Base-by-base conservation (phyloP, 2,329 filamentous ascomycete genomes). In the Claviceps sp. region DNA sequence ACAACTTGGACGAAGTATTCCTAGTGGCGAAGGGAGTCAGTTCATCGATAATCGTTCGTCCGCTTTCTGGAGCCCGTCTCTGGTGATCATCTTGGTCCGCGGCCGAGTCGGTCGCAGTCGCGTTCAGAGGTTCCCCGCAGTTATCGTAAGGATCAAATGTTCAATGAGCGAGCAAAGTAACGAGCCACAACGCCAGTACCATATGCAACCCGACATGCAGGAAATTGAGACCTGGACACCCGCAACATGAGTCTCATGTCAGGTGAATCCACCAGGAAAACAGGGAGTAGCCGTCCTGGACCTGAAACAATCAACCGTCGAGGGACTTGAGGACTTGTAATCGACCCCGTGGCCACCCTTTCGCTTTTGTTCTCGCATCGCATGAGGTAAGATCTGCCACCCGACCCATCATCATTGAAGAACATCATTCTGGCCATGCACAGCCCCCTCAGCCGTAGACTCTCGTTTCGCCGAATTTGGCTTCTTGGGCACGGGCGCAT, bases 1-100 rank as follows among this genome's bases (percentile, higher is more conserved):
- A 95, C 82, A 62, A 87, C 85, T 65, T 88, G 85, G 65, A 77
- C 73, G 70, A 98, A 97, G 72, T 97, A 98, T 74, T 98, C 93
- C 93, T 98, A 89, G 73, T 70, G 70, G 69, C 71, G 70, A 69
- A 75, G 74, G 68, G 73, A 70, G 83, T 89, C 81, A 89, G 85
- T 87, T 64, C 75, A 71, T 67, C 69, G 60, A 60, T 59, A 63
- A 60, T 56, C 57, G 59, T 34, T 55, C 53, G 52, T 56, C 59
- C 59, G 19, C 42, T 22, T 19, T 22, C 16, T 19, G 13, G 26
- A 47, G 34, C 59, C 58, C 60, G 59, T 62, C 58, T 65, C 58
- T 60, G 59, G 58, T 58, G 59, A 61, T 30, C 60, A 62, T 59
- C 56, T 59, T 64, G 60, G 58, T 60, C 62, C 59, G 61, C 37